Conservation (phyloP, 495 filamentous ascomycete genomes). For the Viridothelium virens region DNA sequence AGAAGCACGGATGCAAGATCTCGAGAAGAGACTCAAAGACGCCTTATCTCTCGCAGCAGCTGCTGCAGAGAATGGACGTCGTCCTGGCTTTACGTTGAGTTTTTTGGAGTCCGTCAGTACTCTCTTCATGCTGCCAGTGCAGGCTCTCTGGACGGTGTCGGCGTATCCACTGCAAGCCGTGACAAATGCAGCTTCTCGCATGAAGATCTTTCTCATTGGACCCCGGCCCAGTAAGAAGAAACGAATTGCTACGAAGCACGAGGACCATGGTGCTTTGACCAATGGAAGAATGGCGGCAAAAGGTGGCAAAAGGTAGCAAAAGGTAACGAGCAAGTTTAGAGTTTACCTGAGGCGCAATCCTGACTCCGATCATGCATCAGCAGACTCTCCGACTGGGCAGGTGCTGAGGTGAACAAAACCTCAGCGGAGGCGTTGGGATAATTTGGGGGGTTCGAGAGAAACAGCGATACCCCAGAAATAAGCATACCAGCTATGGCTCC, state of each 20-base stretch:
- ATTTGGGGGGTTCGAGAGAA: neutral
- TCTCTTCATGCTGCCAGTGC: conserved; percentile 24
- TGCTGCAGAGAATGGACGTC: conserved; percentile 46
- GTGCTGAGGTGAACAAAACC: neutral
- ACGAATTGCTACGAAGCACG: neutral
- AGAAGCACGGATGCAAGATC: conserved; percentile 60
- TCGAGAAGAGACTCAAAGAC: conserved; percentile 66
- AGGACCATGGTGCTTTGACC: neutral
- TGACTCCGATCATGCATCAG: neutral
- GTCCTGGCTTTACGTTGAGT: conserved; percentile 22
- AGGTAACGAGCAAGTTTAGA: too few species aligned
- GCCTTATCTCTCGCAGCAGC: conserved; percentile 71
- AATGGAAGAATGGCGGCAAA: neutral
- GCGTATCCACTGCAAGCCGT: conserved; percentile 21
- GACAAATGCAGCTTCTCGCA: neutral
- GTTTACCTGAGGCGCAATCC: neutral
- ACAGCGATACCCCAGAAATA: neutral
- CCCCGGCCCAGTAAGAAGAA: conserved; percentile 1
- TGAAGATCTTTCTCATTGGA: neutral
- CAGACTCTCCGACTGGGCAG: too few species aligned
- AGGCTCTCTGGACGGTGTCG: conserved; percentile 18
- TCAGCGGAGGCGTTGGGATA: neutral
- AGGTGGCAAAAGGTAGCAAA: neutral
- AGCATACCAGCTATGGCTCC: too few species aligned
- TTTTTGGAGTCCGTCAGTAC: conserved; percentile 16